Conservation (phyloP, 805 yeast genomes). For the Candida tibetensis region DNA sequence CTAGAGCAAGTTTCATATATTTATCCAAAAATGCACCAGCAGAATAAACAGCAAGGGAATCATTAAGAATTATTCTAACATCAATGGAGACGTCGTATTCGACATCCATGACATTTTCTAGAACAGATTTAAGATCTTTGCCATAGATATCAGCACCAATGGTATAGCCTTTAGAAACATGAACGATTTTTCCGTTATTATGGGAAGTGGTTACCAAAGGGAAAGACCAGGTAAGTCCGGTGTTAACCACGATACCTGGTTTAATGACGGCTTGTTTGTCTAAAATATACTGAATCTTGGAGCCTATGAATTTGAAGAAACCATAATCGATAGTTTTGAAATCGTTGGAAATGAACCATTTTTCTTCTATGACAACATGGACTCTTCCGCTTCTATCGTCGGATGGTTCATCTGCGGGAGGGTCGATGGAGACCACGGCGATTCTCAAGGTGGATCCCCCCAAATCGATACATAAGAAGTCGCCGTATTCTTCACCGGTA, state of each 20-base stretch:
- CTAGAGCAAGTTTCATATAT: conserved; percentile 48
- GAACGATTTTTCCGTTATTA: conserved; percentile 44
- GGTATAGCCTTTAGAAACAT: conserved; percentile 62
- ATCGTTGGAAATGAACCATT: conserved; percentile 39
- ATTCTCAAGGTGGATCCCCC: conserved; percentile 57
- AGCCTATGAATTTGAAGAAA: conserved; percentile 46
- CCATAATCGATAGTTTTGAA: conserved; percentile 37
- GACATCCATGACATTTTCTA: conserved; percentile 31
- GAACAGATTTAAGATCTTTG: conserved; percentile 39
- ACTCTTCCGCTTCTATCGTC: conserved; percentile 22
- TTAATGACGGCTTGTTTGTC: conserved; percentile 16
- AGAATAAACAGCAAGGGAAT: conserved; percentile 62
- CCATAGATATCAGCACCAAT: conserved; percentile 42
- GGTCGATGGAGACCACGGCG: conserved; percentile 34
- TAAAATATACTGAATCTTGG: conserved; percentile 29
- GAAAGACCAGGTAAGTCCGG: conserved; percentile 59
- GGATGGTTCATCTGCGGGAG: conserved; percentile 9
- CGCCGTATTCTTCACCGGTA: conserved; percentile 35
- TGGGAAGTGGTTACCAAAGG: conserved; percentile 44
- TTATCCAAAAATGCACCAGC: conserved; percentile 45
- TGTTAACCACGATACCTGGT: conserved; percentile 19
- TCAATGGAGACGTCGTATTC: conserved; percentile 26
- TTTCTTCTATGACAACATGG: conserved; percentile 25
- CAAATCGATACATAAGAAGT: conserved; percentile 48
- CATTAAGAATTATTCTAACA: conserved; percentile 54